phyloP scores from a whole-genome alignment of 495 filamentous ascomycete species.

The Aspergillus nidulans region DNA sequence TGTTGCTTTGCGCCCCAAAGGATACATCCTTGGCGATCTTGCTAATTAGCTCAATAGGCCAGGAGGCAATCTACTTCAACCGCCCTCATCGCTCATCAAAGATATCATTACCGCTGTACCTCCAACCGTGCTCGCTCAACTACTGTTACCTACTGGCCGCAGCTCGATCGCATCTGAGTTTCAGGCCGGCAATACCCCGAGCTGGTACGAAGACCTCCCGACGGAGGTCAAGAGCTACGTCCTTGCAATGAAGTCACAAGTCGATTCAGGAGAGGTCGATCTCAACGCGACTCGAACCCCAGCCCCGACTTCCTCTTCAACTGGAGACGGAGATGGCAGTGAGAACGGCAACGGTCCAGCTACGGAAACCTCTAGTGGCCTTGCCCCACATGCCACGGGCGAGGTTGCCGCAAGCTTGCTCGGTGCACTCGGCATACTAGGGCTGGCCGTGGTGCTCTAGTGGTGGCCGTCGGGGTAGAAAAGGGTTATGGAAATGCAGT shows the following conservation, averaged over 20 bases:
- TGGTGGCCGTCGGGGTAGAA: no score
- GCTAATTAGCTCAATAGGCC: no score
- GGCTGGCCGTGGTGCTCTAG: neutral
- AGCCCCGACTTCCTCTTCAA: neutral
- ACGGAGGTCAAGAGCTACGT: conserved; percentile 22
- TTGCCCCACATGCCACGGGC: neutral
- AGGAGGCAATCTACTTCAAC: conserved; percentile 12
- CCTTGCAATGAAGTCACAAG: conserved; percentile 9
- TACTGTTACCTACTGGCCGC: conserved; percentile 15
- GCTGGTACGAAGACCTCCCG: conserved; percentile 21
- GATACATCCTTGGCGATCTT: no score
- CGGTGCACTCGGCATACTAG: neutral
- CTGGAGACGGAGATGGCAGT: neutral
- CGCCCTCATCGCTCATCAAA: conserved; percentile 17
- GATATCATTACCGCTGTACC: conserved; percentile 19
- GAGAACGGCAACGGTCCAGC: neutral
- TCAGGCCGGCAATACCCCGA: conserved; percentile 15
- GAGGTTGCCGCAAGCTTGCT: neutral
- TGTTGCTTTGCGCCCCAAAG: no score
- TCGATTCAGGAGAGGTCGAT: conserved; percentile 1
- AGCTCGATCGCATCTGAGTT: conserved; percentile 19
- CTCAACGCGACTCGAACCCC: conserved; percentile 4
- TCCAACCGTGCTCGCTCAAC: conserved; percentile 17
- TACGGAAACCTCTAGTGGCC: neutral
- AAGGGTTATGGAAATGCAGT: neutral